Conservation (phyloP, 768 basidiomycete genomes). For the Collybia nuda region DNA sequence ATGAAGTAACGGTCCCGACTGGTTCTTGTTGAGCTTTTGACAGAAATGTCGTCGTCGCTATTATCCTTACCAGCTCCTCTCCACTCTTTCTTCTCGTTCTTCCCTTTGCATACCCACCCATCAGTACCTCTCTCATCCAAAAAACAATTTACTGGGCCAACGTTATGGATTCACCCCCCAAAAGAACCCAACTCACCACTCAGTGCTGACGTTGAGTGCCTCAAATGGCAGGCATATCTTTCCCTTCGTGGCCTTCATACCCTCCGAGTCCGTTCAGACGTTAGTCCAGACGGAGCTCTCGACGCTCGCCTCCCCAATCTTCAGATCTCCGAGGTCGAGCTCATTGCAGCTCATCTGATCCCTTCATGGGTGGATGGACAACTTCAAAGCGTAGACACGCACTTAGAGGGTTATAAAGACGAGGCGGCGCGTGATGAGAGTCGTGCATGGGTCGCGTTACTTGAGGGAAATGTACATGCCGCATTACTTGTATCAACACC, state of each 20-base stretch:
- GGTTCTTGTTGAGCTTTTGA: too few species aligned
- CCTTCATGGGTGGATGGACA: conserved; percentile 64
- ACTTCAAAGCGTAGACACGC: conserved; percentile 37
- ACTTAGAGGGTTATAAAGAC: conserved; percentile 68
- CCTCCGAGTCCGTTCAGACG: conserved; percentile 64
- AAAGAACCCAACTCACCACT: conserved; percentile 34
- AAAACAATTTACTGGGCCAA: conserved; percentile 28
- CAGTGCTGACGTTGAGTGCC: conserved; percentile 80
- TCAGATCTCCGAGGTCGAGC: conserved; percentile 49
- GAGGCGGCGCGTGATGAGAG: conserved; percentile 66
- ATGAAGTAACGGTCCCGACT: too few species aligned
- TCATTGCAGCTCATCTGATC: conserved; percentile 68
- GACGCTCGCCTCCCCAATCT: conserved; percentile 71
- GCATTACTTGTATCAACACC: conserved; percentile 66
- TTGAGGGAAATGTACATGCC: conserved; percentile 77
- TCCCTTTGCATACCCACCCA: conserved; percentile 59
- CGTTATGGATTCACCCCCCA: conserved; percentile 64
- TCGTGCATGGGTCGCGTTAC: conserved; percentile 77
- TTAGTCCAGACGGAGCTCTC: conserved; percentile 67
- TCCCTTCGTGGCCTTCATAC: conserved; percentile 58
- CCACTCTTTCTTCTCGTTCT: conserved; percentile 50
- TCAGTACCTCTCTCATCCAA: conserved; percentile 29
- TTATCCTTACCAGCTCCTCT: conserved; percentile 18
- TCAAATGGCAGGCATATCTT: conserved; percentile 88
- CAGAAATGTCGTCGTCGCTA: too few species aligned